Evolutionary conservation across 306 rosid species (phyloP).

Genomic region (Cicer cuneatum): DNA sequence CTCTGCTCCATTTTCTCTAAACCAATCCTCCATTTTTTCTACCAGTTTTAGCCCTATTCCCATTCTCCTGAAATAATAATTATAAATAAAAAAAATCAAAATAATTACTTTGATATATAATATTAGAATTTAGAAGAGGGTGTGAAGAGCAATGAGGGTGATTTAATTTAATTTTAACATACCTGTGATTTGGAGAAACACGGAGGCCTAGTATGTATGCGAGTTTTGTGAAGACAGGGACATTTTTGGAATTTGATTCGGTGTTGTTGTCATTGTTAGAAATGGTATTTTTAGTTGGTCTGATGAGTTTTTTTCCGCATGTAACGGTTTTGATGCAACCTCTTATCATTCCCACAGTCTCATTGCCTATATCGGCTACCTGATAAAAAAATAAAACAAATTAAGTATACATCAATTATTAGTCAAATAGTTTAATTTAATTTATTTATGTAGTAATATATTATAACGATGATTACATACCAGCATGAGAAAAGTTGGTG

Average conservation of each 20-base stretch:
- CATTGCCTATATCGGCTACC: constrained; percentile 76
- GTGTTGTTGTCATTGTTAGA: too few species aligned
- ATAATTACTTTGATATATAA: neutral
- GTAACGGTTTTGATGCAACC: constrained; percentile 97
- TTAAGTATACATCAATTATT: neutral
- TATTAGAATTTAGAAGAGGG: neutral
- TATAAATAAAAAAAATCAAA: neutral
- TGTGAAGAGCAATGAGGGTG: neutral
- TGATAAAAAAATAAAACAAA: constrained; percentile 21
- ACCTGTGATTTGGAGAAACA: constrained; percentile 87
- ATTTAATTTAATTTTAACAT: too few species aligned
- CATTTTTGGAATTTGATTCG: constrained; percentile 39
- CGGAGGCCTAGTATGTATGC: constrained; percentile 92
- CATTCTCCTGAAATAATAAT: constrained; percentile 66
- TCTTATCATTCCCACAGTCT: constrained; percentile 84
- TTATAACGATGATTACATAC: constrained; percentile 34
- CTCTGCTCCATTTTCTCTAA: constrained; percentile 77
- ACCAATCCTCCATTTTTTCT: constrained; percentile 73
- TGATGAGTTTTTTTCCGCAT: constrained; percentile 70
- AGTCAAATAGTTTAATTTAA: neutral
- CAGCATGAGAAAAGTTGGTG: constrained; percentile 89
- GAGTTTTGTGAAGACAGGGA: constrained; percentile 75
- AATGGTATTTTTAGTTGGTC: constrained; percentile 43
- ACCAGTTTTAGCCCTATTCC: constrained; percentile 84
- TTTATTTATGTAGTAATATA: neutral